Conservation (phyloP, 164 flowering plant species). For the Cinnamomum chago region DNA sequence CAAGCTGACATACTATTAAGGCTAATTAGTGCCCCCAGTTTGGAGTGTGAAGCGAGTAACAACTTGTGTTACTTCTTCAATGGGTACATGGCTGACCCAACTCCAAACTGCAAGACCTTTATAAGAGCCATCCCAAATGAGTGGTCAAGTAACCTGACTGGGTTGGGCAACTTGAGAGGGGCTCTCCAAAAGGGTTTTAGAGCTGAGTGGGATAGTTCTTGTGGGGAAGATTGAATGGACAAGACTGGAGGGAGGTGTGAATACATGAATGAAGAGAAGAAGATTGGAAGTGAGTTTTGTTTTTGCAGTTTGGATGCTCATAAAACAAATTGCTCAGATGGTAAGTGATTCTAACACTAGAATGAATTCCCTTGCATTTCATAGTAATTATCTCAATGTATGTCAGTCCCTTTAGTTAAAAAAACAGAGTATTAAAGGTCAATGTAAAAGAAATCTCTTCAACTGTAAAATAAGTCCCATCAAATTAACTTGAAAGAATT, state of each 20-base stretch:
- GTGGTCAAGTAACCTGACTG: background rate
- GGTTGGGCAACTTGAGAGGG: background rate
- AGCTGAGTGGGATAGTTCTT: constrained; percentile 1
- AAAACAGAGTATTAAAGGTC: no score
- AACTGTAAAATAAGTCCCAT: no score
- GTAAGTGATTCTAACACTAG: background rate
- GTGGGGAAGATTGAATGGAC: constrained; percentile 1
- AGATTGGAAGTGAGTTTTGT: background rate
- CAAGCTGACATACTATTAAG: background rate
- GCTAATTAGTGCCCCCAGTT: background rate
- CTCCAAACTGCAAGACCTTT: no score
- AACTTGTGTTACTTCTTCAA: background rate
- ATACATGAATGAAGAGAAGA: background rate
- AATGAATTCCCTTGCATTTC: no score
- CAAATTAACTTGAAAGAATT: no score
- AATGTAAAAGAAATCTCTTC: no score
- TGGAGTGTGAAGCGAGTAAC: background rate
- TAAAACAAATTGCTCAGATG: constrained; percentile 9
- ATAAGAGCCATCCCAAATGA: no score
- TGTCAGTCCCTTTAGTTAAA: no score
- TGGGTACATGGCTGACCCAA: background rate
- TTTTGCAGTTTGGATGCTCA: constrained; percentile 4
- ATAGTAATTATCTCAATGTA: no score
- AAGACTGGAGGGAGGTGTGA: constrained; percentile 6
- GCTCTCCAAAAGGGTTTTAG: constrained; percentile 1